Percentiles rank a stretch among this genome's conserved stretches.
Evolutionary conservation across 768 basidiomycete species (phyloP).

Genomic region (Chalciporus sphaerocephalus): DNA sequence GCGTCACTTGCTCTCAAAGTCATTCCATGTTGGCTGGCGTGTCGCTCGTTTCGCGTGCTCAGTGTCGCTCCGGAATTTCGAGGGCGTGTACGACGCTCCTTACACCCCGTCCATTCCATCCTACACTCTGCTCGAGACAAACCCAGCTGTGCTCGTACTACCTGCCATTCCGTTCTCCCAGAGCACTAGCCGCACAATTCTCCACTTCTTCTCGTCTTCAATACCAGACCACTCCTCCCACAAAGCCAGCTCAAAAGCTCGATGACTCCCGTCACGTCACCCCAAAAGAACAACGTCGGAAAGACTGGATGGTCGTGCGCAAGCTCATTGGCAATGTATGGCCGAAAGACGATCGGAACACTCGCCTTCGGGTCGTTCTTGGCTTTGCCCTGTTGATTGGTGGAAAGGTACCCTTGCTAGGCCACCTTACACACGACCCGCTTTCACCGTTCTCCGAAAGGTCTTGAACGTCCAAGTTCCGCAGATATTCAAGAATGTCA

Average conservation of each 20-base stretch:
- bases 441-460: conserved; percentile 36
- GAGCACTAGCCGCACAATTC: conserved; percentile 4
- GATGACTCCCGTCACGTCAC: conserved; percentile 13
- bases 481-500: conserved; percentile 85
- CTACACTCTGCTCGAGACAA: background rate
- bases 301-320: conserved; percentile 86
- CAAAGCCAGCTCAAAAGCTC: background rate
- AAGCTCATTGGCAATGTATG: conserved; percentile 85
- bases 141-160: conserved; percentile 7
- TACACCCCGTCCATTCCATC: background rate
- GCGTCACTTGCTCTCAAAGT: background rate
- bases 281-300: conserved; percentile 54
- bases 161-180: background rate
- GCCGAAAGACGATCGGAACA: conserved; percentile 82
- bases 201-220: conserved; percentile 18
- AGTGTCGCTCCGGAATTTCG: conserved; percentile 22
- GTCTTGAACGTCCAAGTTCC: conserved; percentile 98
- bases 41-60: conserved; percentile 6
- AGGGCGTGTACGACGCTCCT: conserved; percentile 1
- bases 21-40: conserved; percentile 22
- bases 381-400: conserved; percentile 77
- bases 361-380: conserved; percentile 74
- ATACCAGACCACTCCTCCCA: conserved; percentile 2
- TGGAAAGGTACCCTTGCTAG: conserved; percentile 64
- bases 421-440: background rate